These are phyloP conservation scores for Teratosphaeriaceae sp. DNA, from an alignment of 2,329 filamentous ascomycete genomes.

Conservation along the genomic window DNA sequence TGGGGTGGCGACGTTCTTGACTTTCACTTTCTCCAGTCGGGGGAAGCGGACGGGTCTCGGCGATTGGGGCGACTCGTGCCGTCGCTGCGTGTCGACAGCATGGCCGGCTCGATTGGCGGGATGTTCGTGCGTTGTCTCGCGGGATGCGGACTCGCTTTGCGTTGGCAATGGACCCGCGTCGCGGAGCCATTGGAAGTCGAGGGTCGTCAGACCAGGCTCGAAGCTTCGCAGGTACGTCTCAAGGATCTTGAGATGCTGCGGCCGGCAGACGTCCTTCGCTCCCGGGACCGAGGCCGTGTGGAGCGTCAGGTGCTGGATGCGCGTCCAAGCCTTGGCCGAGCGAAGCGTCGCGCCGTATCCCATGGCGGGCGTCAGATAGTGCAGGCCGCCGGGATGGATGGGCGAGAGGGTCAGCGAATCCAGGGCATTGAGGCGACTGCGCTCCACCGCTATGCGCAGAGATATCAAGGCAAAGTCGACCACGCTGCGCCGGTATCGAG, in stretches of 20 bases:
- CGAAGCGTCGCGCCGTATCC: constrained; percentile 70
- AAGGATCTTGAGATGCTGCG: constrained; percentile 60
- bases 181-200: constrained; percentile 73
- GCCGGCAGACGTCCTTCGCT: constrained; percentile 34
- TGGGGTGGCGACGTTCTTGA: constrained; percentile 68
- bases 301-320: constrained; percentile 65
- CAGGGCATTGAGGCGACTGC: constrained; percentile 59
- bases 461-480: constrained; percentile 89
- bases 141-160: constrained; percentile 29
- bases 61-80: constrained; percentile 10
- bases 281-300: constrained; percentile 52
- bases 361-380: constrained; percentile 67
- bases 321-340: constrained; percentile 65
- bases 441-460: constrained; percentile 74
- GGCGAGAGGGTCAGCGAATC: constrained; percentile 64
- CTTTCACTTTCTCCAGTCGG: constrained; percentile 58
- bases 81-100: constrained; percentile 17
- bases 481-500: constrained; percentile 66
- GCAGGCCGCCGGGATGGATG: constrained; percentile 68
- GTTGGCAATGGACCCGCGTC: constrained; percentile 67
- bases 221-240: constrained; percentile 74
- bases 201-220: constrained; percentile 38
- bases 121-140: background rate
- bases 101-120: background rate
- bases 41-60: constrained; percentile 55